These are phyloP conservation scores for Ophiostoma populinum DNA, from an alignment of 2,329 filamentous ascomycete species.

Conservation along the genomic window DNA sequence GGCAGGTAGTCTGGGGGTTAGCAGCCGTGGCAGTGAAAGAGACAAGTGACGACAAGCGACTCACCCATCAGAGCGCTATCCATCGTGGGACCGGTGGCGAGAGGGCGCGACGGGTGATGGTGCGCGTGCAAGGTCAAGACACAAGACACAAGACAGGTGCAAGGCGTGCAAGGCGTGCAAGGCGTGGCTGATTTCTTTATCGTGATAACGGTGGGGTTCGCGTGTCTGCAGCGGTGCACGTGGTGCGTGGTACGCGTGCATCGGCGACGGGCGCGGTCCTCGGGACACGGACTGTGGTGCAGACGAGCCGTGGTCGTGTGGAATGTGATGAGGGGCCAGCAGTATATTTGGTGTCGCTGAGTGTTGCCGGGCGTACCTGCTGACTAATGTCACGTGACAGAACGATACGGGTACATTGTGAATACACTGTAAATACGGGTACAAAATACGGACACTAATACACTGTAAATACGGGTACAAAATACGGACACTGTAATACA, in stretches of 20 bases:
- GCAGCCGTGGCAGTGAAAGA: too few relatives aligned
- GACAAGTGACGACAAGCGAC: neutral
- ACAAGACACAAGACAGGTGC: neutral
- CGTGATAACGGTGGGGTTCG: too few relatives aligned
- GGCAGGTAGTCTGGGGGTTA: slow-evolving; percentile 18
- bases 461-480: neutral
- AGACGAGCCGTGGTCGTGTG: neutral
- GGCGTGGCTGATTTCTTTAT: neutral
- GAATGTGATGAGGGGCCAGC: neutral
- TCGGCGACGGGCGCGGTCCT: too few relatives aligned
- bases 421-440: neutral
- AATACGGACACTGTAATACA: neutral
- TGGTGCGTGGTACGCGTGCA: too few relatives aligned
- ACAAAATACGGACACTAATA: neutral
- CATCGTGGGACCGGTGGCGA: slow-evolving; percentile 3
- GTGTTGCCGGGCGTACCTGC: neutral
- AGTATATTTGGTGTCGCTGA: neutral
- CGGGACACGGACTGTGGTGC: neutral
- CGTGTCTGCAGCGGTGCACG: too few relatives aligned
- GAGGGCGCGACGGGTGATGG: neutral
- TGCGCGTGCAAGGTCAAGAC: neutral
- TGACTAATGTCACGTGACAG: neutral
- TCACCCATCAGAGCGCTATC: slow-evolving; percentile 5
- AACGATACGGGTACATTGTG: neutral
- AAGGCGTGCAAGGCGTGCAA: too few relatives aligned